Percentiles rank a stretch among this genome's conserved stretches.
These are phyloP conservation scores for Plectosphaerella plurivora DNA, from an alignment of 2,329 filamentous ascomycete species.

Conservation along the genomic window DNA sequence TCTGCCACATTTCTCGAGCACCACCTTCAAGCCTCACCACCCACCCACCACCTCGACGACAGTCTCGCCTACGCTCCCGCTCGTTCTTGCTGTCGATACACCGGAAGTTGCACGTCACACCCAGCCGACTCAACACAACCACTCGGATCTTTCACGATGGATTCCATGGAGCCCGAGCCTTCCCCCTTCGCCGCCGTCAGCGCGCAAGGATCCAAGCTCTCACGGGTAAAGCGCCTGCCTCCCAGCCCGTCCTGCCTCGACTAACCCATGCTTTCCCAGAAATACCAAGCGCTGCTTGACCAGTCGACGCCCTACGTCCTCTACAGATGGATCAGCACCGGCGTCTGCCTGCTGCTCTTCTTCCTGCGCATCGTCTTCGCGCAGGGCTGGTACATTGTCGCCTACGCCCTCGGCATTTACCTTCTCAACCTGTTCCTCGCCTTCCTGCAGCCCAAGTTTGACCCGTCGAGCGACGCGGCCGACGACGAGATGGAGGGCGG, in stretches of 20 bases:
- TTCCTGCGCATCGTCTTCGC: conserved; percentile 84
- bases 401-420: conserved; percentile 97
- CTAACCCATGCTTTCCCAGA: conserved; percentile 43
- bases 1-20: background rate
- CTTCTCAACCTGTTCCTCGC: conserved; percentile 98
- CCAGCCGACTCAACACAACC: background rate
- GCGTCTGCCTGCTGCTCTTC: conserved; percentile 69
- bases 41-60: background rate
- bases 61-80: background rate
- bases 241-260: background rate
- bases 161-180: conserved; percentile 79
- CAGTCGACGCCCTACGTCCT: conserved; percentile 84
- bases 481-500: conserved; percentile 98
- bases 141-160: conserved; percentile 51
- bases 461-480: conserved; percentile 84
- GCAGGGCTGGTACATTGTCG: conserved; percentile 99
- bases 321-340: conserved; percentile 91
- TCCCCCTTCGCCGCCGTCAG: conserved; percentile 89
- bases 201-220: conserved; percentile 73
- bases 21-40: conserved; percentile 1
- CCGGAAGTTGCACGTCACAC: background rate
- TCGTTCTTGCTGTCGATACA: background rate
- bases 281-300: conserved; percentile 93
- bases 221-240: conserved; percentile 52
- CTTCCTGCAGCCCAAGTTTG: conserved; percentile 97